Evolutionary conservation across 805 yeast genomes (phyloP).

Genomic region (Allodekkera sacchari): DNA sequence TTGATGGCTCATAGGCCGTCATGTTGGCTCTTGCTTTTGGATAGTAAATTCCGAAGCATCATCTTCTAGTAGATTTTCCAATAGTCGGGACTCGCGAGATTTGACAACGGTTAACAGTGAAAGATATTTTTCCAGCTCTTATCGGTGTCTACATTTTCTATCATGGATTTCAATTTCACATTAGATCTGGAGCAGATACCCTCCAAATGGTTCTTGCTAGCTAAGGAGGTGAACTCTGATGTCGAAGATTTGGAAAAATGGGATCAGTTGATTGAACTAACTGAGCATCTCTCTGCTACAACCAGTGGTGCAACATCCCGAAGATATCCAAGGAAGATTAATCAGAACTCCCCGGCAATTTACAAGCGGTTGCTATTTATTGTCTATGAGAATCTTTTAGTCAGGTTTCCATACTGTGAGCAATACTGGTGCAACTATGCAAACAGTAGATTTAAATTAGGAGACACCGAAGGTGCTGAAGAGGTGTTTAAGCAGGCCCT

Average conservation of each 20-base stretch:
- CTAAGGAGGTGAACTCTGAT: constrained; percentile 24
- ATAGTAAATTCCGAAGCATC: no score
- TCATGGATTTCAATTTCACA: constrained; percentile 5
- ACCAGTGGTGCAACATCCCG: no score
- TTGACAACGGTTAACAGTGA: no score
- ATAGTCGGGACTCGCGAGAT: no score
- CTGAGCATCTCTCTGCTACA: constrained; percentile 21
- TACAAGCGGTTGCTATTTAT: constrained; percentile 24
- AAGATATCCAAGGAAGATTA: not conserved
- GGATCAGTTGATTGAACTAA: constrained; percentile 27
- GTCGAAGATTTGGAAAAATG: constrained; percentile 29
- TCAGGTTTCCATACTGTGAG: constrained; percentile 40
- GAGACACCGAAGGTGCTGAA: constrained; percentile 30
- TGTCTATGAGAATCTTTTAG: constrained; percentile 35
- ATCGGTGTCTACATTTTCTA: no score
- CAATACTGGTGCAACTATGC: constrained; percentile 56
- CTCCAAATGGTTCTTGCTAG: constrained; percentile 24
- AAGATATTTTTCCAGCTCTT: no score
- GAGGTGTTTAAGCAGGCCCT: constrained; percentile 33
- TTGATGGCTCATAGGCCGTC: no score
- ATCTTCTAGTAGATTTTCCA: no score
- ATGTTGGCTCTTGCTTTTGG: no score
- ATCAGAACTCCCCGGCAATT: constrained; percentile 1
- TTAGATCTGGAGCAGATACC: constrained; percentile 14
- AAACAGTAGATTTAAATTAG: constrained; percentile 35